Evolutionary conservation across 441 rosid species (phyloP), one percentile per base, ranked within the genome.

Genomic region (Croton setiger): DNA sequence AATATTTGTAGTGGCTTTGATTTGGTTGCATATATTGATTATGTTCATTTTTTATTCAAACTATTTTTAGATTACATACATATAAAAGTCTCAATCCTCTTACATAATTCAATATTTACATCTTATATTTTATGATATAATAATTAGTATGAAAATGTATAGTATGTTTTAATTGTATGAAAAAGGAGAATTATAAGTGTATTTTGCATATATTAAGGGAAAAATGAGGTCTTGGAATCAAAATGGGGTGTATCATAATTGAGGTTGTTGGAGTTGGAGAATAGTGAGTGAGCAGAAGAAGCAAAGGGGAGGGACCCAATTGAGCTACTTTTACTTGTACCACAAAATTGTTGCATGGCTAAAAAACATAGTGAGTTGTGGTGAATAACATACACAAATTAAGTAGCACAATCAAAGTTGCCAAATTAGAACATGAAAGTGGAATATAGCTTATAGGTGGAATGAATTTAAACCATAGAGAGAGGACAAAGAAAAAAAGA

Each of bases 321-420:
- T 47, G 7, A n/a, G 33, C 15, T 23, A 18, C 35, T 9, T 17
- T 27, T 15, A 12, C 60, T 18, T 21, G n/a, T 5, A 21, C 67
- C 74, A 53, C 67, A 63, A 21, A 55, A 21, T 70, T 23, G 35
- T 39, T 41, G 4, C 20, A 31, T 62, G 74, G 63, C 33, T 63
- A 17, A 23, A 12, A 57, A 57, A 47, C 21, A 37, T 45, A 35
- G 44, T 71, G 11, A 23, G 13, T 52, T 17, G 49, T 62, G 43
- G 7, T 6, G 7, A 5, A 39, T 39, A 39, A 5, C 43, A 39
- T 7, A 5, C 62, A 56, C 55, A 15, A 7, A 17, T 62, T 48
- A 15, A 57, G 4, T 0, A 15, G 21, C 11, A 47, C 21, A 11
- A 23, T 12, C 14, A 49, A 9, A 17, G 57, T 23, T 31, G 27